Conservation (phyloP, 495 filamentous ascomycete genomes). For the Daldinia bambusicola region DNA sequence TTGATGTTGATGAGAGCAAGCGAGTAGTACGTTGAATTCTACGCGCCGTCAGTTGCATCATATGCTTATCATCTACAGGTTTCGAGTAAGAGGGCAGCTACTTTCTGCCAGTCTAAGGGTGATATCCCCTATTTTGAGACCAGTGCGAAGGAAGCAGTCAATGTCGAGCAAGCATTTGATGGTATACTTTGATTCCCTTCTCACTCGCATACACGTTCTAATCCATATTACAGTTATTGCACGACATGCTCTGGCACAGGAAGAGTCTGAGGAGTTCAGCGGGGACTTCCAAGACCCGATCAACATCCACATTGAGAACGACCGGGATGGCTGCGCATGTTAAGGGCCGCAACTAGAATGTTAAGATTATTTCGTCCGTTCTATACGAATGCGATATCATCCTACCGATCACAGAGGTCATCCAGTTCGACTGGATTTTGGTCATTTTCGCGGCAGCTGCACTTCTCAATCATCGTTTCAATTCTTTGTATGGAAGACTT, state of each 20-base stretch:
- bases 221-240: constrained; percentile 79
- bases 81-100: constrained; percentile 92
- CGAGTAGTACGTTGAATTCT: constrained; percentile 69
- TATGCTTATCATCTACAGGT: constrained; percentile 63
- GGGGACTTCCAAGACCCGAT: constrained; percentile 97
- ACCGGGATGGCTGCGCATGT: constrained; percentile 91
- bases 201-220: constrained; percentile 5
- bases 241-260: constrained; percentile 91
- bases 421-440: constrained; percentile 3
- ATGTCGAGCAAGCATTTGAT: constrained; percentile 98
- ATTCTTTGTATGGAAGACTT: constrained; percentile 30
- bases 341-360: constrained; percentile 51
- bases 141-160: constrained; percentile 97
- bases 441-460: constrained; percentile 9
- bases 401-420: neutral
- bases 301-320: constrained; percentile 93
- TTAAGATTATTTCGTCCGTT: constrained; percentile 7
- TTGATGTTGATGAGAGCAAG: constrained; percentile 98
- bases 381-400: constrained; percentile 2
- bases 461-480: constrained; percentile 40
- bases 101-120: constrained; percentile 97
- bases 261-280: constrained; percentile 92
- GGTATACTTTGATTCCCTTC: constrained; percentile 62
- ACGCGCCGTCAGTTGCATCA: neutral
- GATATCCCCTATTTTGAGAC: constrained; percentile 99